These are phyloP conservation scores for Euphrasia arctica DNA, from an alignment of 305 asterid genomes.

Conservation along the genomic window DNA sequence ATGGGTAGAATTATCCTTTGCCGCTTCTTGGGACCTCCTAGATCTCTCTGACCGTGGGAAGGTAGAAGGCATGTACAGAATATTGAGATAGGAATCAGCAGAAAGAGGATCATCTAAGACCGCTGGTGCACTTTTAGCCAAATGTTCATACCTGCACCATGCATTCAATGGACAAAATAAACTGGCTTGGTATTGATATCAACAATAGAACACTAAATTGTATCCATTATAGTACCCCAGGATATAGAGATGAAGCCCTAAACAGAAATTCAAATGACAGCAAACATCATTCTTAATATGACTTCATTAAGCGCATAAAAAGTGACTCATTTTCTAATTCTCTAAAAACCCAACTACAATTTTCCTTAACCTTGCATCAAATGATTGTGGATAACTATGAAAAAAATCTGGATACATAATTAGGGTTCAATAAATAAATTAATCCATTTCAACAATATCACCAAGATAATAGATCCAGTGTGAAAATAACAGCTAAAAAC, in stretches of 20 bases:
- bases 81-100: slow-evolving; percentile 97
- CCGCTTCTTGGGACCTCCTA: slow-evolving; percentile 63
- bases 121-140: slow-evolving; percentile 97
- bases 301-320: slow-evolving; percentile 16
- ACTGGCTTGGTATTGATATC: slow-evolving; percentile 17
- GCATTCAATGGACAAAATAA: slow-evolving; percentile 29
- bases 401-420: slow-evolving; percentile 1
- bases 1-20: slow-evolving; percentile 47
- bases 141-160: slow-evolving; percentile 81
- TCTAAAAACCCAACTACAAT: slow-evolving; percentile 19
- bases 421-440: slow-evolving; percentile 12
- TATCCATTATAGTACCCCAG: slow-evolving; percentile 8
- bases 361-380: background rate
- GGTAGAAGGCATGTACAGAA: slow-evolving; percentile 94
- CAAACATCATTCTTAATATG: slow-evolving; percentile 11
- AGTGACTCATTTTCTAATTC: slow-evolving; percentile 17
- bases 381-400: slow-evolving; percentile 14
- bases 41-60: slow-evolving; percentile 97
- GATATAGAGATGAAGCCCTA: slow-evolving; percentile 14
- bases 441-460: slow-evolving; percentile 7
- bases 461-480: background rate
- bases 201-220: slow-evolving; percentile 20
- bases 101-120: slow-evolving; percentile 96
- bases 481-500: slow-evolving; percentile 3
- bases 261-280: slow-evolving; percentile 19